Percentiles rank a stretch among this genome's conserved stretches.
phyloP scores from a whole-genome alignment of 2,329 filamentous ascomycete genomes.

The Sporothrix euskadiensis region DNA sequence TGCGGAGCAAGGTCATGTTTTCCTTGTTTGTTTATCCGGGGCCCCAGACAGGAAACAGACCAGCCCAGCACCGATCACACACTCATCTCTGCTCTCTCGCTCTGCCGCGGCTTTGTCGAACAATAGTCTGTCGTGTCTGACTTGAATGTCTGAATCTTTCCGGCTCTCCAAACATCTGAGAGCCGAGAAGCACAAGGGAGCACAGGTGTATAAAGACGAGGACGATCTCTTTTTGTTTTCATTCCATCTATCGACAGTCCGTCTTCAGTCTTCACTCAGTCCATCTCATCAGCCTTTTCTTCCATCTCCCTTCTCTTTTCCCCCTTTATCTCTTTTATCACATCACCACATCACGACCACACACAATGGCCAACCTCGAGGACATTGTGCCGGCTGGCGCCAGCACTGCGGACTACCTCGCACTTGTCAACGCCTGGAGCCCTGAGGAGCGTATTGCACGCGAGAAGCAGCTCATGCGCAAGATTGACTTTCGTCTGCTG shows the following conservation, averaged over 20 bases:
- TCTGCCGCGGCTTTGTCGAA: not conserved
- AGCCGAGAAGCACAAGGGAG: not conserved
- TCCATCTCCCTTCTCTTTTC: not conserved
- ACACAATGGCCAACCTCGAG: constrained; percentile 14
- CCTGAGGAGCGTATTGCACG: not conserved
- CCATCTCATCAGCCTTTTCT: not conserved
- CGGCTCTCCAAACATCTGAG: constrained; percentile 3
- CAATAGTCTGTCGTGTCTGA: too few species aligned
- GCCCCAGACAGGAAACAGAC: constrained; percentile 10
- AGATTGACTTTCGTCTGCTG: constrained; percentile 4
- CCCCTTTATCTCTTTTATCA: not conserved
- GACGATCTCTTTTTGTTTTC: constrained; percentile 4
- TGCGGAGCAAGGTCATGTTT: not conserved
- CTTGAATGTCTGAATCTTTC: too few species aligned
- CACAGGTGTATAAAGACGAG: constrained; percentile 4
- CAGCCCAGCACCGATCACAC: not conserved
- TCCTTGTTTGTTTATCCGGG: constrained; percentile 13
- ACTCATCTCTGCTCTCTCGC: not conserved
- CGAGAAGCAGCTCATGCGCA: not conserved
- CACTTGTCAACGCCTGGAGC: constrained; percentile 1
- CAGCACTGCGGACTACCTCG: not conserved
- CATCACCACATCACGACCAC: not conserved
- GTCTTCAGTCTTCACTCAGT: not conserved
- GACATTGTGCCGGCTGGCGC: constrained; percentile 10
- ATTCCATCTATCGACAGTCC: not conserved